These are phyloP conservation scores for Drechslera avenae DNA, from an alignment of 2,329 filamentous ascomycete genomes.

Conservation along the genomic window DNA sequence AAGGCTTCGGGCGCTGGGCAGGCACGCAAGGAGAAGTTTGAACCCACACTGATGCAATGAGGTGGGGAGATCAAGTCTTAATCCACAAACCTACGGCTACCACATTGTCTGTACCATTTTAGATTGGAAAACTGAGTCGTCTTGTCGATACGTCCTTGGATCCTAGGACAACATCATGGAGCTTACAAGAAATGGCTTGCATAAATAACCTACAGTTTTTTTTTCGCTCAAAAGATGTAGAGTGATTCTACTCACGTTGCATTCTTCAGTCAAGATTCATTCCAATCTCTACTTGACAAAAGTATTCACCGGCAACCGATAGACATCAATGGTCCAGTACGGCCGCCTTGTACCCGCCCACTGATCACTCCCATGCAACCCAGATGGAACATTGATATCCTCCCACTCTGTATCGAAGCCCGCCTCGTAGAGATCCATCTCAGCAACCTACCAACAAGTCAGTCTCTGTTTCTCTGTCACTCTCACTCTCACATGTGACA, in stretches of 20 bases:
- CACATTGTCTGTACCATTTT: too few species aligned
- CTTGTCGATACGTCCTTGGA: too few species aligned
- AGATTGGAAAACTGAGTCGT: too few species aligned
- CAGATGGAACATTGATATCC: slow-evolving; percentile 41
- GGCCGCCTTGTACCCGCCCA: slow-evolving; percentile 45
- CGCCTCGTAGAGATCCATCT: slow-evolving; percentile 45
- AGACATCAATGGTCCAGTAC: slow-evolving; percentile 48
- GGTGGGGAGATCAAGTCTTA: slow-evolving; percentile 15
- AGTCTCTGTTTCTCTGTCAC: slow-evolving; percentile 1
- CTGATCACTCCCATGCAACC: slow-evolving; percentile 42
- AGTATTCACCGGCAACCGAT: slow-evolving; percentile 43
- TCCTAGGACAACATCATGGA: too few species aligned
- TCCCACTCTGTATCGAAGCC: slow-evolving; percentile 47
- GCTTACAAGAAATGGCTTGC: too few species aligned
- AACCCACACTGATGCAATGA: slow-evolving; percentile 42
- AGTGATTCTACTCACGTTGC: neutral
- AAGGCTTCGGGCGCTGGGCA: slow-evolving; percentile 76
- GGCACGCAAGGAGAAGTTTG: slow-evolving; percentile 42
- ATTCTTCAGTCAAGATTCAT: neutral
- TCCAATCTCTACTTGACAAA: slow-evolving; percentile 32
- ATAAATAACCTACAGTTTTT: too few species aligned
- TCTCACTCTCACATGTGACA: neutral
- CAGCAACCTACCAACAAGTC: slow-evolving; percentile 34
- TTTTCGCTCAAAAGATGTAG: too few species aligned
- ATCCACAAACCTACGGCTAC: neutral